These are phyloP conservation scores for Ulota crispa DNA, from an alignment of 225 moss, liverwort and hornwort genomes.

Conservation along the genomic window DNA sequence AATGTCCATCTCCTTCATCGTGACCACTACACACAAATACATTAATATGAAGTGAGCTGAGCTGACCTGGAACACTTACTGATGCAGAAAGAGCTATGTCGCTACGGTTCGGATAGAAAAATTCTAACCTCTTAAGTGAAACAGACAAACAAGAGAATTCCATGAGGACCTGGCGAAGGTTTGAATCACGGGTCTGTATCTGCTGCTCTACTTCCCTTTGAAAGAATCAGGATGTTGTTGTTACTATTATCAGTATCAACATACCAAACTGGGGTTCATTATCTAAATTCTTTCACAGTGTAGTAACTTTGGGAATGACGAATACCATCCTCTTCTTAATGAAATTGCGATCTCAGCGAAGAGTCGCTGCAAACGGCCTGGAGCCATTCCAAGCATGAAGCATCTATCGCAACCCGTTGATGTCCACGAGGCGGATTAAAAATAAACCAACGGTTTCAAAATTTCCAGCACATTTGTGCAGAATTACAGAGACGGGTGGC, in stretches of 20 bases:
- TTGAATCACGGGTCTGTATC: background rate
- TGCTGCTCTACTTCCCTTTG: background rate
- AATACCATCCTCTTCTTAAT: background rate
- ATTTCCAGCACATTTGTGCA: background rate
- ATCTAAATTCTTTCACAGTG: background rate
- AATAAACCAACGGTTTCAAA: background rate
- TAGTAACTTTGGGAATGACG: background rate
- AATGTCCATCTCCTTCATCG: conserved; percentile 37
- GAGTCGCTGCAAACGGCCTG: background rate
- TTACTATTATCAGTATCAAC: background rate
- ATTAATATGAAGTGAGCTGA: conserved; percentile 21
- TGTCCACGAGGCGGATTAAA: background rate
- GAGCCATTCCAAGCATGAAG: background rate
- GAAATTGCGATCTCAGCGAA: background rate
- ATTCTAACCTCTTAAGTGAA: background rate
- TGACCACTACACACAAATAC: conserved; percentile 34
- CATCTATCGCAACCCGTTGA: background rate
- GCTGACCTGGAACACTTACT: background rate
- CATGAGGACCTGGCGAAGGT: background rate
- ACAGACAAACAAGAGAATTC: background rate
- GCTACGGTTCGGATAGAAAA: background rate
- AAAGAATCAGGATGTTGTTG: background rate
- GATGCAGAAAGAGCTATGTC: background rate
- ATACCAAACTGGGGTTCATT: background rate
- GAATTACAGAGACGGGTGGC: background rate